Evolutionary conservation across 169 alveolate species (phyloP).

Genomic region (Eimeria necatrix): DNA sequence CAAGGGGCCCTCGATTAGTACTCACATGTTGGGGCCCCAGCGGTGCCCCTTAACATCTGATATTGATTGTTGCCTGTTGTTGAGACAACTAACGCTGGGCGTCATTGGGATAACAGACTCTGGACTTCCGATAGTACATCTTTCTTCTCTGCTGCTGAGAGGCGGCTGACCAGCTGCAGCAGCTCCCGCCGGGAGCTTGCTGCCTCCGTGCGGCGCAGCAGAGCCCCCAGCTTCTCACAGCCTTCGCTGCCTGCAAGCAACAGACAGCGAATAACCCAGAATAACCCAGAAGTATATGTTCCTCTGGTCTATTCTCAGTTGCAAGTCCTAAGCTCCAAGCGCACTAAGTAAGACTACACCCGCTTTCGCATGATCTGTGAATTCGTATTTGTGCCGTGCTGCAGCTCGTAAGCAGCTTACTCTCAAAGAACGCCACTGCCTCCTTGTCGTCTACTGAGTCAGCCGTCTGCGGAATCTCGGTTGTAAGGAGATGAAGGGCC

Average conservation of each 20-base stretch:
- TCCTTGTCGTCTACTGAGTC: slow-evolving; percentile 3
- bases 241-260: slow-evolving; percentile 47
- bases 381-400: background rate
- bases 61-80: no score
- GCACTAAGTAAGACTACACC: no score
- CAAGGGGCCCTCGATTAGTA: no score
- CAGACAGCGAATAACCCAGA: background rate
- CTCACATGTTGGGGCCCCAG: no score
- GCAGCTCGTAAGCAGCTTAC: background rate
- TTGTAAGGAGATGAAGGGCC: background rate
- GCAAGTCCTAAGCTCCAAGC: no score
- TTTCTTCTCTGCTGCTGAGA: background rate
- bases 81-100: background rate
- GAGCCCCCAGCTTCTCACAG: slow-evolving; percentile 7
- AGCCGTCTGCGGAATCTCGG: background rate
- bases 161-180: slow-evolving; percentile 28
- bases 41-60: no score
- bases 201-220: slow-evolving; percentile 60
- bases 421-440: slow-evolving; percentile 52
- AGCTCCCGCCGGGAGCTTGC: slow-evolving; percentile 10
- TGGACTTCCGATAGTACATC: background rate
- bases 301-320: background rate
- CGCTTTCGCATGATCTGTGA: no score
- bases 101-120: background rate
- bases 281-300: background rate